These are phyloP conservation scores for Suhomyces sp. DNA, from an alignment of 805 yeast species.

Conservation along the genomic window DNA sequence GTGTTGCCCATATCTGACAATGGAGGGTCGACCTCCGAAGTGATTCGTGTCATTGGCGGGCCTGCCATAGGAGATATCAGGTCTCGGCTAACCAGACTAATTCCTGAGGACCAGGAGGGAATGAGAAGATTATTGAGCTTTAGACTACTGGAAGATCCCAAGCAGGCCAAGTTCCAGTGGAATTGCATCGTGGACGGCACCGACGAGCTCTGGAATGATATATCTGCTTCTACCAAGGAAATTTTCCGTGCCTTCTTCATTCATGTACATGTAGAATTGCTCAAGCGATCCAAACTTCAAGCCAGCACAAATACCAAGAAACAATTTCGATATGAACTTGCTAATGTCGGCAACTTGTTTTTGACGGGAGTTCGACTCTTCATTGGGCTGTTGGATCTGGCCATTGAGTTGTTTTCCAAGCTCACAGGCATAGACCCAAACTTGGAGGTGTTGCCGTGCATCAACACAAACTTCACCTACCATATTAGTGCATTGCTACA, in stretches of 20 bases:
- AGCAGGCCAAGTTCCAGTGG: conserved; percentile 71
- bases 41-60: conserved; percentile 83
- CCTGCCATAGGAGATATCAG: conserved; percentile 94
- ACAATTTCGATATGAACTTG: conserved; percentile 70
- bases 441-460: conserved; percentile 68
- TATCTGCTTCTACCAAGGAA: conserved; percentile 62
- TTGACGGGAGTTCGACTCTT: conserved; percentile 78
- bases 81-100: conserved; percentile 72
- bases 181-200: conserved; percentile 71
- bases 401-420: conserved; percentile 70
- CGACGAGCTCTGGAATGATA: conserved; percentile 62
- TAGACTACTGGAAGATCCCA: conserved; percentile 48
- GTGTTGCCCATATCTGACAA: conserved; percentile 85
- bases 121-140: conserved; percentile 38
- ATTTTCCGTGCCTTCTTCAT: conserved; percentile 74
- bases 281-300: conserved; percentile 59
- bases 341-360: conserved; percentile 82
- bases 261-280: conserved; percentile 72
- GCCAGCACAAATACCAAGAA: conserved; percentile 31
- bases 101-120: conserved; percentile 48
- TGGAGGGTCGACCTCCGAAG: conserved; percentile 93
- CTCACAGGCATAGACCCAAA: conserved; percentile 56
- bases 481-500: conserved; percentile 75
- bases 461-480: conserved; percentile 80
- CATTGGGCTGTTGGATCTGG: conserved; percentile 80